Conservation (phyloP, 2,329 filamentous ascomycete species). For the Verticillium alfalfae region DNA sequence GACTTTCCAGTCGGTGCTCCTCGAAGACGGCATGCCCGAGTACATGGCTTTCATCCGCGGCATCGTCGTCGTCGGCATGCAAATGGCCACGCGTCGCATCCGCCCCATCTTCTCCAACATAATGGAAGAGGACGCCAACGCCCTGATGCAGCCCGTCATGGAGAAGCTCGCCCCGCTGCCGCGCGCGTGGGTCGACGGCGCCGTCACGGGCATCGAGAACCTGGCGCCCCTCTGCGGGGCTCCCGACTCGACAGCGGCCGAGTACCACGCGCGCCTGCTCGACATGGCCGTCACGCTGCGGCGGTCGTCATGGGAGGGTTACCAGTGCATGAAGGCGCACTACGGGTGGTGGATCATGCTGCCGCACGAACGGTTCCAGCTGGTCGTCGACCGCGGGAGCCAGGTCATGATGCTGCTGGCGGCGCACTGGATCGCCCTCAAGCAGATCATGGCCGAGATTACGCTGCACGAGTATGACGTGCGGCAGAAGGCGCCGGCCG, state of each 20-base stretch:
- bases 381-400: slow-evolving; percentile 39
- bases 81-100: slow-evolving; percentile 45
- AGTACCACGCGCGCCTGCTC: slow-evolving; percentile 38
- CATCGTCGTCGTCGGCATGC: slow-evolving; percentile 47
- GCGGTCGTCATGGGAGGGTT: slow-evolving; percentile 48
- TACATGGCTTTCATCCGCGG: slow-evolving; percentile 57
- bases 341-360: slow-evolving; percentile 56
- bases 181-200: slow-evolving; percentile 38
- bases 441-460: slow-evolving; percentile 48
- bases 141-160: slow-evolving; percentile 38
- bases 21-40: slow-evolving; percentile 54
- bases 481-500: slow-evolving; percentile 20
- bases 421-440: slow-evolving; percentile 49
- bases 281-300: slow-evolving; percentile 46
- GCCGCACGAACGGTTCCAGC: slow-evolving; percentile 44
- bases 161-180: slow-evolving; percentile 38
- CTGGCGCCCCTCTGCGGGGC: slow-evolving; percentile 39
- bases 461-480: slow-evolving; percentile 31
- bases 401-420: slow-evolving; percentile 43
- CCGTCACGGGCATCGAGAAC: slow-evolving; percentile 33
- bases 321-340: slow-evolving; percentile 41
- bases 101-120: slow-evolving; percentile 45
- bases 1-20: slow-evolving; percentile 51
- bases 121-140: slow-evolving; percentile 31
- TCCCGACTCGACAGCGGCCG: slow-evolving; percentile 29